Base-by-base conservation (phyloP, 176 grass and related monocot genomes). In the Musa beccarii region DNA sequence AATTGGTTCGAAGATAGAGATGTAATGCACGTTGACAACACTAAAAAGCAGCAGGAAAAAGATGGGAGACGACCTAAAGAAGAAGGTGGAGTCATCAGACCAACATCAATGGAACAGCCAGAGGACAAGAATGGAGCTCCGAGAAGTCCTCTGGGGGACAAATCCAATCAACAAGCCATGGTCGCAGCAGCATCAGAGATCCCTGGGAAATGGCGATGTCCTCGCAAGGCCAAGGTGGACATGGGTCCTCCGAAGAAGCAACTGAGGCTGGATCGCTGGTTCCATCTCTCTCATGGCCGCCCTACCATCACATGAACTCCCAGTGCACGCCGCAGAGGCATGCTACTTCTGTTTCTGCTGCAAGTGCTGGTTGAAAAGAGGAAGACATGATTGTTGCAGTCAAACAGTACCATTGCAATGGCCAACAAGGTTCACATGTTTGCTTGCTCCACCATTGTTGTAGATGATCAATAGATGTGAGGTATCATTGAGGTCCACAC, bases 181-280 rank as follows among this genome's bases (percentile, higher is more conserved):
- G 49, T 2, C 10, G 3, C 17, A 21, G 68, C 49, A 52, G 5
- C 34, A 28, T 2, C 51, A 56, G 68, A 51, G 51, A 51, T 52
- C 19, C 53, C 23, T 17, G 72, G 25, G 8, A 56, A 74, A 29
- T 74, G 72, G 72, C 72, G 34, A 56, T 74, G 72, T 34, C 72
- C 72, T 16, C 72, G 72, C 7, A 74, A 34, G 52, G 24, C 22
- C 14, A 74, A 74, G n/a, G 23, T 53, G 2, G 72, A 57, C 12
- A 15, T 57, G 53, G 72, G 52, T 0, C 53, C 72, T 57, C 72
- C 72, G 21, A 54, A 16, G 72, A 74, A 74, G 72, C 72, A 74
- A 29, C 72, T 74, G 53, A 52, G 72, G 7, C 13, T 74, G 53
- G 72, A 56, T 55, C 53, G 53, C 21, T 74, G 72, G 72, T 56